Percentiles rank a stretch among this genome's conserved stretches.
Conservation (phyloP, 345 rosid genomes). For the Lenwebbia sp. region DNA sequence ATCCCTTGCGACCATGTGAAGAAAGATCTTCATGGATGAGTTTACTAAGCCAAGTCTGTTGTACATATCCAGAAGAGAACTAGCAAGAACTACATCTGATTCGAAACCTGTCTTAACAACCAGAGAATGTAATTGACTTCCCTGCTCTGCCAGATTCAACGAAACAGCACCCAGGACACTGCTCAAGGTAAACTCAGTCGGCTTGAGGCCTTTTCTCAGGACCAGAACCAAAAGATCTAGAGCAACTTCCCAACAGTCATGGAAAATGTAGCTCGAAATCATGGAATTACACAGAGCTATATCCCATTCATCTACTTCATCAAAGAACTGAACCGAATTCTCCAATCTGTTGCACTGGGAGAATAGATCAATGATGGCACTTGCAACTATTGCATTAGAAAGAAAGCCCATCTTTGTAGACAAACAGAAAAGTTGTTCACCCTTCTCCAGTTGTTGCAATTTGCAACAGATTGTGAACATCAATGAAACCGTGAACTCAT, state of each 20-base stretch:
- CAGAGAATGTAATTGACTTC: constrained; percentile 57
- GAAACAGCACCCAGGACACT: constrained; percentile 37
- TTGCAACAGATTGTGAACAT: constrained; percentile 32
- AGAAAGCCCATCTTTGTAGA: constrained; percentile 57
- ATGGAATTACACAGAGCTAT: constrained; percentile 42
- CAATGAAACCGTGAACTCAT: constrained; percentile 43
- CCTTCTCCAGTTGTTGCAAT: constrained; percentile 41
- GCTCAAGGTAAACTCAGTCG: constrained; percentile 53
- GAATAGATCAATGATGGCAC: constrained; percentile 66
- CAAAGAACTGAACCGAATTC: constrained; percentile 51
- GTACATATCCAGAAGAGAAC: constrained; percentile 63
- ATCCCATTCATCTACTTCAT: constrained; percentile 36
- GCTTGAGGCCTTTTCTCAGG: constrained; percentile 33
- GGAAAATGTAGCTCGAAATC: constrained; percentile 46
- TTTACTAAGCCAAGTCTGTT: constrained; percentile 35
- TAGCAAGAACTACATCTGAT: constrained; percentile 38
- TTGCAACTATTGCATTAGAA: constrained; percentile 50
- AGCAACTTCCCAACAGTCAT: constrained; percentile 39
- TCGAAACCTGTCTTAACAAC: constrained; percentile 47
- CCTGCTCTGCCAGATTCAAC: constrained; percentile 26
- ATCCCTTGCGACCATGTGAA: constrained; percentile 29
- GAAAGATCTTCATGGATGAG: constrained; percentile 34
- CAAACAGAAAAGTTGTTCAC: constrained; percentile 58
- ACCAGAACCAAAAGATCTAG: neutral
- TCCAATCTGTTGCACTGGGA: constrained; percentile 77